phyloP scores from a whole-genome alignment of 169 alveolate species.

The Pseudocohnilembus persalinus region DNA sequence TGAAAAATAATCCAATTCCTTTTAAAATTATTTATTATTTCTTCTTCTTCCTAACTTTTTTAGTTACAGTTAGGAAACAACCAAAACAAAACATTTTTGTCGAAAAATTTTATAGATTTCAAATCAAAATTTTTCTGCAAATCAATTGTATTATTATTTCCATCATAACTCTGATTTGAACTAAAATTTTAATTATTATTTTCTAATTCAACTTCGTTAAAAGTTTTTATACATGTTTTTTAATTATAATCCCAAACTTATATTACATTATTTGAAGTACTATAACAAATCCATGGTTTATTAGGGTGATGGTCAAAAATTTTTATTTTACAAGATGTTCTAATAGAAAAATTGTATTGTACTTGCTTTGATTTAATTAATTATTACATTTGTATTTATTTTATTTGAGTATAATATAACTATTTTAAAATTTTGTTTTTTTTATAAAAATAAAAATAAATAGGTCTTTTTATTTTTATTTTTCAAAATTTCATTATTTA shows the following conservation, averaged over 20 bases:
- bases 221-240: conserved; percentile 31
- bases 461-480: too few species aligned
- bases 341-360: background rate
- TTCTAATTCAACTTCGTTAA: background rate
- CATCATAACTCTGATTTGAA: too few species aligned
- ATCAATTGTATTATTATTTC: conserved; percentile 22
- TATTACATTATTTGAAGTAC: conserved; percentile 29
- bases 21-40: conserved; percentile 12
- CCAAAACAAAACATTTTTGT: conserved; percentile 19
- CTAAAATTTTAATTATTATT: too few species aligned
- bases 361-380: background rate
- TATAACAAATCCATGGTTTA: conserved; percentile 17
- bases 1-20: conserved; percentile 25
- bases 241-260: conserved; percentile 40
- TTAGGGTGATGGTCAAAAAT: conserved; percentile 4
- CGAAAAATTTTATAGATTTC: conserved; percentile 29
- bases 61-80: conserved; percentile 8
- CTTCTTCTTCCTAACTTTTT: conserved; percentile 2
- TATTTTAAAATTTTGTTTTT: too few species aligned
- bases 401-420: too few species aligned
- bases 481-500: too few species aligned
- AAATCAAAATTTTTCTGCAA: conserved; percentile 22
- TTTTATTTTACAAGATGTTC: conserved; percentile 8
- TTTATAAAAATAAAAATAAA: too few species aligned
- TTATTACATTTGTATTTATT: background rate